Percentiles rank a stretch among this genome's conserved stretches.
These are phyloP conservation scores for Pouteria campechiana DNA, from an alignment of 179 eudicot genomes.

Conservation along the genomic window DNA sequence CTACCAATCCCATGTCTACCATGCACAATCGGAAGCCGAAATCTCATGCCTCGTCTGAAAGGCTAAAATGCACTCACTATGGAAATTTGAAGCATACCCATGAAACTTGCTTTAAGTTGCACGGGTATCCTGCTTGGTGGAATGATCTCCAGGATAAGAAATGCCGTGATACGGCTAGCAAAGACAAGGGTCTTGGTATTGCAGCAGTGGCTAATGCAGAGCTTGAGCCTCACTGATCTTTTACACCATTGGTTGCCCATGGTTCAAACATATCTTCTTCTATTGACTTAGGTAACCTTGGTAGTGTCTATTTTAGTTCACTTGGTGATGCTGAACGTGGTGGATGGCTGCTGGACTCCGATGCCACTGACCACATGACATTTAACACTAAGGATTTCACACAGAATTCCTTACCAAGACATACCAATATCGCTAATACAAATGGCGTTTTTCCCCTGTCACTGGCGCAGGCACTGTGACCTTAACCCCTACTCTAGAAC, in stretches of 20 bases:
- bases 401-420: background rate
- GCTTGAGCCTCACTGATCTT: background rate
- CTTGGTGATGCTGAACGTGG: background rate
- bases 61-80: background rate
- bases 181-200: background rate
- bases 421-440: background rate
- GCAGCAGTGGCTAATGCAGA: background rate
- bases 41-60: background rate
- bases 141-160: background rate
- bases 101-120: background rate
- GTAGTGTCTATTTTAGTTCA: background rate
- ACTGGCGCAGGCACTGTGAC: background rate
- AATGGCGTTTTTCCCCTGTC: background rate
- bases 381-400: background rate
- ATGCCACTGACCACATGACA: background rate
- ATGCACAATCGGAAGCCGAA: background rate
- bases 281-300: background rate
- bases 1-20: background rate
- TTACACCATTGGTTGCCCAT: background rate
- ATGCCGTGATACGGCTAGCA: background rate
- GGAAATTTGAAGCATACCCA: background rate
- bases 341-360: background rate
- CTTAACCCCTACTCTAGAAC: background rate
- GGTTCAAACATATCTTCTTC: background rate
- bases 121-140: too few species aligned